A percentile compares a stretch with the other conserved stretches of the same genome.
Conservation (phyloP, 2,329 filamentous ascomycete species). For the Pseudovirgaria hyperparasitica region DNA sequence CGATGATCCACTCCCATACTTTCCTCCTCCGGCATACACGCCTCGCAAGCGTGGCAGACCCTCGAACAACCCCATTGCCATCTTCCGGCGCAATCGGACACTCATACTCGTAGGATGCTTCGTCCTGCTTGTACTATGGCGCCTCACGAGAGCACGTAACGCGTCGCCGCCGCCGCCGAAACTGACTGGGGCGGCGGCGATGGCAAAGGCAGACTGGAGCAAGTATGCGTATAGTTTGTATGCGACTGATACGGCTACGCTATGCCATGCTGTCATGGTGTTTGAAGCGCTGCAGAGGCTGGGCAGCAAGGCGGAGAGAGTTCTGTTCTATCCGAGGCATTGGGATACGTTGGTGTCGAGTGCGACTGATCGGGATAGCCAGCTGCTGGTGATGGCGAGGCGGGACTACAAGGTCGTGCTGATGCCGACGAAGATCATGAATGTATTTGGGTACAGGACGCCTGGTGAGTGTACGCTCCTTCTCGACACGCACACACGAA, state of each 20-base stretch:
- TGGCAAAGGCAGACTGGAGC: constrained; percentile 24
- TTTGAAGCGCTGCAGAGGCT: constrained; percentile 29
- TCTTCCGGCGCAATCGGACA: too few relatives aligned
- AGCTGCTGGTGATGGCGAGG: constrained; percentile 35
- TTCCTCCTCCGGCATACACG: too few relatives aligned
- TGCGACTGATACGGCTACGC: constrained; percentile 27
- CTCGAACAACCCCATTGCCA: neutral
- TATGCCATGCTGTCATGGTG: constrained; percentile 32
- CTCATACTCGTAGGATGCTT: too few relatives aligned
- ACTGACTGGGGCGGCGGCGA: too few relatives aligned
- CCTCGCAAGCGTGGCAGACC: neutral
- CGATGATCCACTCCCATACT: too few relatives aligned
- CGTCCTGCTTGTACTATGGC: too few relatives aligned
- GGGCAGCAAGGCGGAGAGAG: constrained; percentile 32
- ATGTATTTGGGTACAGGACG: constrained; percentile 17
- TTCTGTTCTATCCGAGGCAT: constrained; percentile 31
- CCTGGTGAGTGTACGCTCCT: constrained; percentile 13
- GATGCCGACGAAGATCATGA: constrained; percentile 32
- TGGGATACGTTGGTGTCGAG: constrained; percentile 20
- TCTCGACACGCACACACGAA: constrained; percentile 2
- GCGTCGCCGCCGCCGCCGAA: too few relatives aligned
- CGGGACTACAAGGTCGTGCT: constrained; percentile 38
- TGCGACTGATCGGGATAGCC: constrained; percentile 25
- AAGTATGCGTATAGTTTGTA: constrained; percentile 31
- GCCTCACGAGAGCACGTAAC: too few relatives aligned